A percentile compares a stretch with the other conserved stretches of the same genome.
These are phyloP conservation scores for Leptographium galeiforme DNA, from an alignment of 2,329 filamentous ascomycete genomes.

Conservation along the genomic window DNA sequence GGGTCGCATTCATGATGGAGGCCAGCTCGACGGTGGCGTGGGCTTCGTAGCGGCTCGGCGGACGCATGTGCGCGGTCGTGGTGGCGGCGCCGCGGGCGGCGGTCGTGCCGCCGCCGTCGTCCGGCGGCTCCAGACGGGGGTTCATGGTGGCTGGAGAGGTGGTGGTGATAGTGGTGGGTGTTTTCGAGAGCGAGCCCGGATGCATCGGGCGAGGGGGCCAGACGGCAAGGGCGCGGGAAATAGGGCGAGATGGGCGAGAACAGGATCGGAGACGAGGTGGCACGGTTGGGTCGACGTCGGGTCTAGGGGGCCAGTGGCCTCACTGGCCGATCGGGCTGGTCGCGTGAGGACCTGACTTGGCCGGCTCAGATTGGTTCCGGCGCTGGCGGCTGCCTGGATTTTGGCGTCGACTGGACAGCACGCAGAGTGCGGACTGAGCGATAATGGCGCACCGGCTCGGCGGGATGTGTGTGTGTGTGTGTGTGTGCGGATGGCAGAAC, in stretches of 20 bases:
- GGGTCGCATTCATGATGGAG: slow-evolving; percentile 31
- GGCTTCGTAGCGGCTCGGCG: slow-evolving; percentile 20
- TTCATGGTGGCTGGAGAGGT: not conserved
- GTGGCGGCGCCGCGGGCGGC: not conserved
- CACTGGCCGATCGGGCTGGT: slow-evolving; percentile 2
- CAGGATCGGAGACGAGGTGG: not conserved
- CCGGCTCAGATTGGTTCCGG: slow-evolving; percentile 10
- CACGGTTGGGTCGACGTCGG: not conserved
- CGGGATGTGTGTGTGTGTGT: not conserved
- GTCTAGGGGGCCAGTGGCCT: not conserved
- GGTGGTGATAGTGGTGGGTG: slow-evolving; percentile 10
- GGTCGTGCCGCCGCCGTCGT: too few relatives aligned
- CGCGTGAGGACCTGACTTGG: slow-evolving; percentile 12
- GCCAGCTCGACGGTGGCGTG: slow-evolving; percentile 27
- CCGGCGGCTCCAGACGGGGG: too few relatives aligned
- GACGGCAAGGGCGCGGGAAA: too few relatives aligned
- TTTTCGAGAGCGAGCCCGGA: not conserved
- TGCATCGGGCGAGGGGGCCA: not conserved
- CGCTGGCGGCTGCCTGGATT: not conserved
- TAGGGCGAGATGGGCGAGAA: not conserved
- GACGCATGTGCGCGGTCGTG: slow-evolving; percentile 6
- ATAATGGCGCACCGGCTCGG: too few relatives aligned
- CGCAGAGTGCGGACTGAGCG: too few relatives aligned
- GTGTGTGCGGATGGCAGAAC: not conserved
- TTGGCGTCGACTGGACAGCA: not conserved